Conservation (phyloP, 164 flowering plant species). For the Protea cynaroides region DNA sequence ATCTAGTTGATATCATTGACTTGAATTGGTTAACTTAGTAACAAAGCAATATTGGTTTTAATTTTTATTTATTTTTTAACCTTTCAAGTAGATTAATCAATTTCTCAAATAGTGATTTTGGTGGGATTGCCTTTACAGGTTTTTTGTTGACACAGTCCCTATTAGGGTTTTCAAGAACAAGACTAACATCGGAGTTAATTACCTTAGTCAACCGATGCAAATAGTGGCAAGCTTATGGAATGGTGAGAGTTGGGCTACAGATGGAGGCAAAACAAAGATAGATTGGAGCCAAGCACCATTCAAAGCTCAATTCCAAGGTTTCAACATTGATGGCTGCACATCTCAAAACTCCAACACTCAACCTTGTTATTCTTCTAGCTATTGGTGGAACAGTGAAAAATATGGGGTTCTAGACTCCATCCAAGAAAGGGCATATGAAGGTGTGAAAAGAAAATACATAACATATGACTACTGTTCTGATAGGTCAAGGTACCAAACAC, state of each 20-base stretch:
- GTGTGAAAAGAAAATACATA: constrained; percentile 28
- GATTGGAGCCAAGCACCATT: constrained; percentile 63
- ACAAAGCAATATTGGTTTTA: no score
- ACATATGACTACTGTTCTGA: constrained; percentile 63
- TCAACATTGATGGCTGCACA: constrained; percentile 41
- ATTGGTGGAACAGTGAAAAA: constrained; percentile 48
- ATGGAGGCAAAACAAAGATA: constrained; percentile 48
- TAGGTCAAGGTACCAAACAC: constrained; percentile 21
- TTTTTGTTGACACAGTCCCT: constrained; percentile 55
- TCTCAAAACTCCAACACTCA: neutral
- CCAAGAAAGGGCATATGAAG: constrained; percentile 19
- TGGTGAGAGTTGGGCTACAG: constrained; percentile 69
- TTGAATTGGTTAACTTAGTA: no score
- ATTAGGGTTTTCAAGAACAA: constrained; percentile 64
- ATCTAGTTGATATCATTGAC: no score
- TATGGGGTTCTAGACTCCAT: constrained; percentile 22
- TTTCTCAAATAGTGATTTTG: neutral
- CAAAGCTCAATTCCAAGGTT: constrained; percentile 34
- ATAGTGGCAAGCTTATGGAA: constrained; percentile 57
- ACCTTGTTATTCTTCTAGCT: constrained; percentile 12
- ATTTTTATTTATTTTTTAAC: no score
- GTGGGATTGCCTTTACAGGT: constrained; percentile 27
- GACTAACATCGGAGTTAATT: constrained; percentile 30
- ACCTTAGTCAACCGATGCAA: constrained; percentile 54
- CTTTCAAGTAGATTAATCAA: no score